A percentile compares a stretch with the other conserved stretches of the same genome.
phyloP scores from a whole-genome alignment of 306 rosid species.

The Acacia crassicarpa region DNA sequence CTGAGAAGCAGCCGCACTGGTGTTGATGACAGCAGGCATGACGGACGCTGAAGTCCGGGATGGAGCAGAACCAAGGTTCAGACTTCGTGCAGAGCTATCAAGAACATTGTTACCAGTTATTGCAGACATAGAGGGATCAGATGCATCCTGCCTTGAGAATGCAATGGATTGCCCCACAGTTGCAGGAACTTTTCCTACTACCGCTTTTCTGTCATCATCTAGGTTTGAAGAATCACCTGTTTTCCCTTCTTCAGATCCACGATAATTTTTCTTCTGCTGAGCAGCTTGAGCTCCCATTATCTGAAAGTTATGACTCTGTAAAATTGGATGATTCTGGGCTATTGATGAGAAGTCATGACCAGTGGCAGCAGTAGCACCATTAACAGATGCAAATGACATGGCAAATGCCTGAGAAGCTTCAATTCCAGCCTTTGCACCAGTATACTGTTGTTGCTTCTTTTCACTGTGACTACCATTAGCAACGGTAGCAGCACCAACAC shows the following conservation, averaged over 20 bases:
- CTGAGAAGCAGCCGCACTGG: conserved; percentile 50
- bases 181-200: conserved; percentile 53
- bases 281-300: conserved; percentile 69
- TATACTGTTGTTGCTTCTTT: conserved; percentile 68
- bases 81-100: conserved; percentile 70
- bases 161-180: conserved; percentile 75
- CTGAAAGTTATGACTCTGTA: conserved; percentile 59
- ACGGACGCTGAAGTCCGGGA: conserved; percentile 56
- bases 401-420: conserved; percentile 80
- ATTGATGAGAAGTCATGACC: conserved; percentile 75
- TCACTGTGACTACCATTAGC: conserved; percentile 56
- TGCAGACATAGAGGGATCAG: conserved; percentile 54
- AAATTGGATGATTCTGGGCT: conserved; percentile 60
- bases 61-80: conserved; percentile 56
- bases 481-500: conserved; percentile 40
- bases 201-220: conserved; percentile 79
- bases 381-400: conserved; percentile 73
- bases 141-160: conserved; percentile 68
- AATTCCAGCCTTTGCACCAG: conserved; percentile 57
- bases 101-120: conserved; percentile 59
- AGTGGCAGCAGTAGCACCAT: conserved; percentile 51
- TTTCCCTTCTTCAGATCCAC: conserved; percentile 63
- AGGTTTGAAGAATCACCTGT: conserved; percentile 53
- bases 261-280: conserved; percentile 70
- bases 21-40: conserved; percentile 44